These are phyloP conservation scores for Boletus coccyginus DNA, from an alignment of 768 basidiomycete genomes.

Conservation along the genomic window DNA sequence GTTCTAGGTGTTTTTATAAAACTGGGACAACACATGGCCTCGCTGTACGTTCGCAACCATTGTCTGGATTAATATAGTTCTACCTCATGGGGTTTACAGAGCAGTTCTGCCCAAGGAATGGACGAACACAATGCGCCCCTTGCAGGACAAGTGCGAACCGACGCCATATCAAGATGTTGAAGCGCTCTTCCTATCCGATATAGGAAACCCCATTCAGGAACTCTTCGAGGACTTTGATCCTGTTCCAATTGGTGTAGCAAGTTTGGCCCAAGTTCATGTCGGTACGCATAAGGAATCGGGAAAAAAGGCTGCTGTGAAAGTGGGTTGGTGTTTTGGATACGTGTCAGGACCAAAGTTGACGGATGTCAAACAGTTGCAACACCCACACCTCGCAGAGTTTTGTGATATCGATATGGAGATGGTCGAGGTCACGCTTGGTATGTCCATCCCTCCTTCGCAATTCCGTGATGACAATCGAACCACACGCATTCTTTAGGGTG, in stretches of 20 bases:
- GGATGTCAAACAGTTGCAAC: conserved; percentile 59
- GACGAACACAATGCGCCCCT: conserved; percentile 53
- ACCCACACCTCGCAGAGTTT: conserved; percentile 91
- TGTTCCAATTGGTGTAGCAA: conserved; percentile 91
- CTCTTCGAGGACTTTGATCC: conserved; percentile 86
- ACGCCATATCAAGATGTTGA: conserved; percentile 80
- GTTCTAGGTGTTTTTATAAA: conserved; percentile 77
- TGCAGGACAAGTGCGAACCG: conserved; percentile 93
- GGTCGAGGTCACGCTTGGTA: conserved; percentile 72
- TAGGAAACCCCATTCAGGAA: conserved; percentile 67
- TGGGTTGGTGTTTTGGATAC: conserved; percentile 27
- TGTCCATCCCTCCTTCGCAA: conserved; percentile 10
- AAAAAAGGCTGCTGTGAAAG: conserved; percentile 83
- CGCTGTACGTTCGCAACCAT: conserved; percentile 39
- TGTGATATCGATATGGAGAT: conserved; percentile 87
- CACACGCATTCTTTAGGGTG: conserved; percentile 45
- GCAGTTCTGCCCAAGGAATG: conserved; percentile 62
- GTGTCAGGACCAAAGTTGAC: conserved; percentile 2
- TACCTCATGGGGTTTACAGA: conserved; percentile 27
- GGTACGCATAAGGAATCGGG: conserved; percentile 72
- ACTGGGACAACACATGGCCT: conserved; percentile 86
- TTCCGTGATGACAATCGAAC: background rate
- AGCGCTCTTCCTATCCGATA: conserved; percentile 72
- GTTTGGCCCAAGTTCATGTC: conserved; percentile 93
- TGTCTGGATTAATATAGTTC: conserved; percentile 19